phyloP scores from a whole-genome alignment of 2,329 filamentous ascomycete genomes.

The Didymella pinodella region DNA sequence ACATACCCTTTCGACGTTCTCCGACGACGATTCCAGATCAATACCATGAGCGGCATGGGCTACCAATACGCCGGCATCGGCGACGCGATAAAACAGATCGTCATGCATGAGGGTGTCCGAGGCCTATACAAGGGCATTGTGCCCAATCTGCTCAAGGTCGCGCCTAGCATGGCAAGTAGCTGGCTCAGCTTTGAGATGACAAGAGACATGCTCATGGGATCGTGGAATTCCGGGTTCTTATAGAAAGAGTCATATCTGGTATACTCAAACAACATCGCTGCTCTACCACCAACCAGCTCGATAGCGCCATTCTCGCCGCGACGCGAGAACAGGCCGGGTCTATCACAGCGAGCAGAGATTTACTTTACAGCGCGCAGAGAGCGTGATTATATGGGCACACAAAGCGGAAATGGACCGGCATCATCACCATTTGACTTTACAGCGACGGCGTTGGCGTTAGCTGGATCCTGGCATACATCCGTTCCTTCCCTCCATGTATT shows the following conservation, averaged over 20 bases:
- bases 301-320: not conserved
- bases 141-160: slow-evolving; percentile 94
- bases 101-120: slow-evolving; percentile 80
- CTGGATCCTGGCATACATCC: slow-evolving; percentile 13
- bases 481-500: slow-evolving; percentile 10
- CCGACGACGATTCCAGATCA: slow-evolving; percentile 94
- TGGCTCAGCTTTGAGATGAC: slow-evolving; percentile 98
- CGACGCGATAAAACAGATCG: slow-evolving; percentile 82
- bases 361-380: slow-evolving; percentile 3
- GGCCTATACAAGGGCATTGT: slow-evolving; percentile 96
- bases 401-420: not conserved
- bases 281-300: not conserved
- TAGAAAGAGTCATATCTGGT: slow-evolving; percentile 22
- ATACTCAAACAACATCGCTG: not conserved
- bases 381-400: not conserved
- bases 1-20: slow-evolving; percentile 98
- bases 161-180: slow-evolving; percentile 97
- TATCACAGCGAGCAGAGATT: too few species aligned
- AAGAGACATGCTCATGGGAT: slow-evolving; percentile 78
- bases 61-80: slow-evolving; percentile 90
- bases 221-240: slow-evolving; percentile 42
- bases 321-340: not conserved
- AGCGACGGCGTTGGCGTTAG: slow-evolving; percentile 19
- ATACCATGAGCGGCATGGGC: slow-evolving; percentile 98
- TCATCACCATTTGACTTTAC: slow-evolving; percentile 5